Evolutionary conservation across 768 basidiomycete genomes (phyloP).

Genomic region (Lanmaoa pseudosensibilis): DNA sequence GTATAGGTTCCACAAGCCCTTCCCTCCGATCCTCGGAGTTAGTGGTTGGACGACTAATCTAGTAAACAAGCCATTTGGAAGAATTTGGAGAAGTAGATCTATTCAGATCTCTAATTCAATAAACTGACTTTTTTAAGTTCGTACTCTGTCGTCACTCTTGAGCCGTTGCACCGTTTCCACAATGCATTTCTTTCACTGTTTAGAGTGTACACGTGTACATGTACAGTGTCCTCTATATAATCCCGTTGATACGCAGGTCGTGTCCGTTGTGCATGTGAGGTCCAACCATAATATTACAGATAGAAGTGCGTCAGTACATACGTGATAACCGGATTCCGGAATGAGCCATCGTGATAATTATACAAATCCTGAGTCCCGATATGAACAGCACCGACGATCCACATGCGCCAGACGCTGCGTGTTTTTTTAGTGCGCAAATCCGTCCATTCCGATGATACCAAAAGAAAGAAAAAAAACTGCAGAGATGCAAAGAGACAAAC

Average conservation of each 20-base stretch:
- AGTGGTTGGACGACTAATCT: not conserved
- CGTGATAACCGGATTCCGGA: conserved; percentile 8
- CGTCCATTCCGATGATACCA: conserved; percentile 3
- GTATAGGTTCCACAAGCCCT: too few species aligned
- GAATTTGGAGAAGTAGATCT: too few species aligned
- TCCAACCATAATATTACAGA: conserved; percentile 21
- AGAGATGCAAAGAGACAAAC: not conserved
- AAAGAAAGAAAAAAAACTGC: not conserved
- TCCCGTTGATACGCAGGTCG: too few species aligned
- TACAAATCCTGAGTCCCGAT: conserved; percentile 23
- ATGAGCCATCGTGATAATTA: conserved; percentile 12
- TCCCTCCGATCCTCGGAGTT: not conserved
- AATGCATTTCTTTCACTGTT: not conserved
- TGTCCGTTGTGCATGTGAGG: not conserved
- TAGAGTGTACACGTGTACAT: not conserved
- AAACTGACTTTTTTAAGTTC: too few species aligned
- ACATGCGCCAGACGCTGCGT: conserved; percentile 11
- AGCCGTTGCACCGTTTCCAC: not conserved
- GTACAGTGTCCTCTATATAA: not conserved
- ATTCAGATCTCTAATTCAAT: too few species aligned
- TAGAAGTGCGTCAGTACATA: conserved; percentile 19
- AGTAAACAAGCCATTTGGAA: too few species aligned
- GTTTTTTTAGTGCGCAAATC: not conserved
- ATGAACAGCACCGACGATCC: conserved; percentile 9
- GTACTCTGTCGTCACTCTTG: not conserved